phyloP scores from a whole-genome alignment of 257 asterid genomes.

The Voacanga thouarsii region DNA sequence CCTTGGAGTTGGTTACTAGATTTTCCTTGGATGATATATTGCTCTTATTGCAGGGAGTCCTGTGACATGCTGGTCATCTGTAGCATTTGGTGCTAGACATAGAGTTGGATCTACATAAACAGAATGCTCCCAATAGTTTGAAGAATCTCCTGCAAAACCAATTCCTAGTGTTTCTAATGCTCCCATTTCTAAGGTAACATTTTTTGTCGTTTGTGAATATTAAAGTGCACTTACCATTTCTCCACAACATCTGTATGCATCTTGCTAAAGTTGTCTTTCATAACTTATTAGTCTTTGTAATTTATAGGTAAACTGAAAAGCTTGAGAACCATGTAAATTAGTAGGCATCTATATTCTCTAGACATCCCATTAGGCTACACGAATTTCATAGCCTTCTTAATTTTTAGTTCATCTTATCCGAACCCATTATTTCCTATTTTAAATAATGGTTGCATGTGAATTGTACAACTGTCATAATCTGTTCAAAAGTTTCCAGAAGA shows the following conservation, averaged over 20 bases:
- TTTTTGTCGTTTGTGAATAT: neutral
- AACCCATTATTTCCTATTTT: neutral
- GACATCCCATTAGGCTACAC: neutral
- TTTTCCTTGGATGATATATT: no score
- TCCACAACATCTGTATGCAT: neutral
- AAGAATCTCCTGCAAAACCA: constrained; percentile 42
- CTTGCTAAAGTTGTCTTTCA: neutral
- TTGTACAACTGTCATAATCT: neutral
- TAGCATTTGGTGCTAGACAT: constrained; percentile 79
- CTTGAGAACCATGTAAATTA: neutral
- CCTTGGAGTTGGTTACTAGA: no score
- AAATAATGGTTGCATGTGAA: neutral
- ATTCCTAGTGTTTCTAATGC: constrained; percentile 33
- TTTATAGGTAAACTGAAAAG: neutral
- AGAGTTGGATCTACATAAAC: constrained; percentile 87
- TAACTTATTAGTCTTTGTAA: neutral
- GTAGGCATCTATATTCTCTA: neutral
- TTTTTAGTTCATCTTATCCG: neutral
- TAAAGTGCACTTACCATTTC: neutral
- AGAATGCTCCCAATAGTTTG: constrained; percentile 68
- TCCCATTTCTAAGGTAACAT: constrained; percentile 47
- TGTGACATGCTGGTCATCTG: constrained; percentile 84
- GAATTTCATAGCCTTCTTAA: neutral
- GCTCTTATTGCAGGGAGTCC: constrained; percentile 70
- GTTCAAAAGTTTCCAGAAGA: neutral